These are phyloP conservation scores for Trichosporon coremiiforme DNA, from an alignment of 1,284 basidiomycete genomes.

Conservation along the genomic window DNA sequence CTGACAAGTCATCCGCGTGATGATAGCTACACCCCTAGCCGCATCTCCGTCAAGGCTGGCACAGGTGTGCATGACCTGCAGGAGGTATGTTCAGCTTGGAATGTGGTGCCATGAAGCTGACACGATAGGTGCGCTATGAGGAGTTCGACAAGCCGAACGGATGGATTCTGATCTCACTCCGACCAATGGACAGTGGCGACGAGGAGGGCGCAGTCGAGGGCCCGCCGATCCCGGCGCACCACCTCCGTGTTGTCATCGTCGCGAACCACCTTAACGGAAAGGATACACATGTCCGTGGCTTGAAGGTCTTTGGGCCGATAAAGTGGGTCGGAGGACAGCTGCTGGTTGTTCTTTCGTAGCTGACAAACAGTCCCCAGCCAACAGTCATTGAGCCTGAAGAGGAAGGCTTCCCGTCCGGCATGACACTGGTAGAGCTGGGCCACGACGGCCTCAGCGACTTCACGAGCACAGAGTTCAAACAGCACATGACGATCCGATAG, in stretches of 20 bases:
- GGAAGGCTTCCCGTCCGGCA: constrained; percentile 26
- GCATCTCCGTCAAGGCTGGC: constrained; percentile 84
- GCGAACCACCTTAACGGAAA: constrained; percentile 98
- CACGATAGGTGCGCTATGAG: constrained; percentile 66
- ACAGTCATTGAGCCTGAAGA: not conserved
- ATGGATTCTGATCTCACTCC: constrained; percentile 89
- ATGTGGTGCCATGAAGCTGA: not conserved
- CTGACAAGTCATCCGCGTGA: constrained; percentile 83
- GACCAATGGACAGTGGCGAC: constrained; percentile 66
- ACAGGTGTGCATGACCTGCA: constrained; percentile 90
- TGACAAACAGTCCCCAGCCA: constrained; percentile 66
- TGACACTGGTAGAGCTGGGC: constrained; percentile 45
- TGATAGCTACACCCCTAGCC: constrained; percentile 96
- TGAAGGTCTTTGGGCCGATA: constrained; percentile 79
- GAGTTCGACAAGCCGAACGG: constrained; percentile 88
- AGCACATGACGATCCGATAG: constrained; percentile 73
- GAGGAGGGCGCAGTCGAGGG: constrained; percentile 68
- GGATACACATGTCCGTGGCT: constrained; percentile 93
- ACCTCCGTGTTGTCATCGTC: constrained; percentile 85
- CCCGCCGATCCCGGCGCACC: constrained; percentile 82
- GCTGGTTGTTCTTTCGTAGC: too few relatives aligned
- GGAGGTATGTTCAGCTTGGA: constrained; percentile 61
- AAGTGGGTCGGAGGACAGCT: constrained; percentile 62
- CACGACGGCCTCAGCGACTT: constrained; percentile 59
- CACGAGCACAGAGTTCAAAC: constrained; percentile 66